Percentiles rank a stretch among this genome's conserved stretches.
Conservation (phyloP, 805 yeast species). For the Yamadazyma akitaensis region DNA sequence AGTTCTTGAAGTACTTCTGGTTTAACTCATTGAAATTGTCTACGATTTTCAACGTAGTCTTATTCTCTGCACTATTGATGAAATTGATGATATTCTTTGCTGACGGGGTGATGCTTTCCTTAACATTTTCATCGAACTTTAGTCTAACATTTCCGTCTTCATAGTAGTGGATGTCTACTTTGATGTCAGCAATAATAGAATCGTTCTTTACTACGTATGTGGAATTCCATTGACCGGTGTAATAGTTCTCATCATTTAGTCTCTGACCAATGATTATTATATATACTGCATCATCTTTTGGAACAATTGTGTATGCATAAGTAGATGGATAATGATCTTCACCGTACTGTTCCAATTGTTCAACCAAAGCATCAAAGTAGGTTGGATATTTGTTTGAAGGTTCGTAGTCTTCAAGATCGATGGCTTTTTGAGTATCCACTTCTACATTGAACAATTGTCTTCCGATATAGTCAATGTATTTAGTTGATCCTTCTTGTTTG, state of each 20-base stretch:
- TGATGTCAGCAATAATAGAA: conserved; percentile 50
- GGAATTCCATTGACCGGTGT: conserved; percentile 88
- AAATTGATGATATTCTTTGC: conserved; percentile 37
- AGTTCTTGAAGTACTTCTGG: conserved; percentile 74
- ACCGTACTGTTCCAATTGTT: conserved; percentile 48
- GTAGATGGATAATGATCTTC: conserved; percentile 63
- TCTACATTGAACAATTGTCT: conserved; percentile 58
- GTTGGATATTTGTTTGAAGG: conserved; percentile 23
- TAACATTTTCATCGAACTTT: conserved; percentile 39
- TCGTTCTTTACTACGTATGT: conserved; percentile 46
- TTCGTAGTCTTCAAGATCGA: conserved; percentile 47
- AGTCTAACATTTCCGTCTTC: conserved; percentile 95
- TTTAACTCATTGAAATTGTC: conserved; percentile 67
- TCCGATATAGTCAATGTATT: conserved; percentile 49
- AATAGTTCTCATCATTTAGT: conserved; percentile 71
- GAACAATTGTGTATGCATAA: conserved; percentile 44
- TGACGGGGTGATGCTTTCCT: conserved; percentile 19
- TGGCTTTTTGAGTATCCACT: conserved; percentile 44
- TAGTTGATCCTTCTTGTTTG: conserved; percentile 35
- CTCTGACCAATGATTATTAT: conserved; percentile 69
- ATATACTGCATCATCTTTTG: conserved; percentile 31
- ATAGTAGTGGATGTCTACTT: conserved; percentile 81
- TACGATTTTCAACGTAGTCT: conserved; percentile 57
- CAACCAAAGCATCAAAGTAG: conserved; percentile 27
- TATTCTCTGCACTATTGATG: conserved; percentile 56